phyloP scores from a whole-genome alignment of 2,329 filamentous ascomycete species.

The Canariomyces notabilis region DNA sequence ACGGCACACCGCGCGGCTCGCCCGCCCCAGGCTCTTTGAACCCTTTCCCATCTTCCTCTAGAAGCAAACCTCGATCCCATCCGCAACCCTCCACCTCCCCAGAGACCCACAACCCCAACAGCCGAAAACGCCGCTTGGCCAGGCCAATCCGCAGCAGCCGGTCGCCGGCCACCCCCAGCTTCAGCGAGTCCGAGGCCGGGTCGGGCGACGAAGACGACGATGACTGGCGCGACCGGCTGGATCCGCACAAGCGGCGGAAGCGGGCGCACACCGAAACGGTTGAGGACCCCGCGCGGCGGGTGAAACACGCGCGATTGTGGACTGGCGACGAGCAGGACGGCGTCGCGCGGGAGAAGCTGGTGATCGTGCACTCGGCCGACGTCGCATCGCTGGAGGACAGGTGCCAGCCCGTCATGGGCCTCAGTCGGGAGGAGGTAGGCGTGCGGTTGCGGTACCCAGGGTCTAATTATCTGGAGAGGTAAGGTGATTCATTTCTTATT shows the following conservation, averaged over 20 bases:
- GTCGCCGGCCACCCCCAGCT: conserved; percentile 45
- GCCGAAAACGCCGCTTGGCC: conserved; percentile 46
- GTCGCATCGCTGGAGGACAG: conserved; percentile 48
- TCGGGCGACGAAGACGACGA: conserved; percentile 50
- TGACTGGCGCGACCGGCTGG: conserved; percentile 43
- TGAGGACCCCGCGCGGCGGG: conserved; percentile 43
- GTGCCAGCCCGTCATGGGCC: conserved; percentile 46
- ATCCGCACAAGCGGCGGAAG: conserved; percentile 46
- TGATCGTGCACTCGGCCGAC: conserved; percentile 55
- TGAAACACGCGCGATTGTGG: conserved; percentile 37
- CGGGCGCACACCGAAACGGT: conserved; percentile 35
- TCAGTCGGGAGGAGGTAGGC: conserved; percentile 47
- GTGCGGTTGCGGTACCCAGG: conserved; percentile 84
- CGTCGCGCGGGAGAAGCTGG: conserved; percentile 26
- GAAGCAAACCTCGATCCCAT: conserved; percentile 2
- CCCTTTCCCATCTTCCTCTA: background rate
- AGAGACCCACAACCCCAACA: conserved; percentile 23
- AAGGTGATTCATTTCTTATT: background rate
- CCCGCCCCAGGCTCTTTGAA: conserved; percentile 11
- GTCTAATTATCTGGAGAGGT: conserved; percentile 32
- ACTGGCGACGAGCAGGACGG: conserved; percentile 37
- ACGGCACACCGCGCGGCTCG: conserved; percentile 22
- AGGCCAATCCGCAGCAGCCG: conserved; percentile 32
- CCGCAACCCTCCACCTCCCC: conserved; percentile 4
- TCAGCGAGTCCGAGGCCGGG: conserved; percentile 47